phyloP scores from a whole-genome alignment of 2,329 filamentous ascomycete species.

The Purpureocillium takamizusanense region DNA sequence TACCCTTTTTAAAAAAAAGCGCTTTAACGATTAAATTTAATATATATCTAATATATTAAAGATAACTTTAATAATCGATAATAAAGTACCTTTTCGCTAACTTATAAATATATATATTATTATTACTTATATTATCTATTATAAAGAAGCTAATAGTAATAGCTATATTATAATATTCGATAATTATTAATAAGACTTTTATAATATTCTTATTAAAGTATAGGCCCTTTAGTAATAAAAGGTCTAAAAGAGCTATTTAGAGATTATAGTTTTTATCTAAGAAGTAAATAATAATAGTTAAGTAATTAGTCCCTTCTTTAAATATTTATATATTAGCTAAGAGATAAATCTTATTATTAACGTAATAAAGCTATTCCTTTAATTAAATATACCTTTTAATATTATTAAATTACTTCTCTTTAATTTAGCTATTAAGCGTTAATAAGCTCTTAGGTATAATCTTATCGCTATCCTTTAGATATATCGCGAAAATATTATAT shows the following conservation, averaged over 20 bases:
- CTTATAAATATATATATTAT: not conserved
- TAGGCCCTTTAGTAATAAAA: not conserved
- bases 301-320: too few relatives aligned
- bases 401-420: not conserved
- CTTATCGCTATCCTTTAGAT: not conserved
- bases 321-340: too few relatives aligned
- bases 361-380: too few relatives aligned
- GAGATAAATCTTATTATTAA: too few relatives aligned
- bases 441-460: not conserved
- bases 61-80: not conserved
- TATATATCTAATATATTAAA: not conserved
- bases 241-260: not conserved
- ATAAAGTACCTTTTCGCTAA: not conserved
- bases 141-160: not conserved
- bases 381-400: not conserved
- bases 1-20: not conserved
- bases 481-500: not conserved
- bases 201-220: not conserved
- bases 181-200: not conserved
- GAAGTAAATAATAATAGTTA: too few relatives aligned
- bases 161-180: not conserved
- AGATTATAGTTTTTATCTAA: not conserved
- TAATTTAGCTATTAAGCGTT: not conserved
- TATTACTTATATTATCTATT: not conserved
- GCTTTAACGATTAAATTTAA: not conserved